Conservation (phyloP, 345 rosid genomes). For the Acer yangbiense region DNA sequence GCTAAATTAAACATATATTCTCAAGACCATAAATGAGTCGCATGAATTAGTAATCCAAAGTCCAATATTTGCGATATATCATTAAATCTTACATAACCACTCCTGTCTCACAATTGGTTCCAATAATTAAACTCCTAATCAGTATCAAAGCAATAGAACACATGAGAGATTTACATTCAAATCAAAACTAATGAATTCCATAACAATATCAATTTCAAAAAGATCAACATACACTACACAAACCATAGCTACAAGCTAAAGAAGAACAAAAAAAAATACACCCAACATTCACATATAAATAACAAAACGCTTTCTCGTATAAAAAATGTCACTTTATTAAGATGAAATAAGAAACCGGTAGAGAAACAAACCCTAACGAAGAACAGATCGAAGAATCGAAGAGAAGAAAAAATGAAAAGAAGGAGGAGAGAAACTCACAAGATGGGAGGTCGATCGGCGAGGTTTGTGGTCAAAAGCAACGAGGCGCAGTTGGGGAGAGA, state of each 20-base stretch:
- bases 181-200: background rate
- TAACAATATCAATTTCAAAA: background rate
- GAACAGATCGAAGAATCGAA: background rate
- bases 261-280: background rate
- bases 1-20: no score
- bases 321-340: no score
- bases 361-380: conserved; percentile 2
- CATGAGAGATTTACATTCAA: background rate
- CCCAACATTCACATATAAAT: background rate
- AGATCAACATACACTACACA: background rate
- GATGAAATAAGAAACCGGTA: background rate
- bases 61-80: background rate
- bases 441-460: conserved; percentile 3
- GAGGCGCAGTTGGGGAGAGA: conserved; percentile 12
- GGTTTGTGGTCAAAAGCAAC: conserved; percentile 9
- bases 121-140: background rate
- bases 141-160: background rate
- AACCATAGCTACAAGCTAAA: background rate
- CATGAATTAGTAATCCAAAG: background rate
- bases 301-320: background rate
- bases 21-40: background rate
- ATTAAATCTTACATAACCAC: background rate
- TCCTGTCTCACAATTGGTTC: background rate
- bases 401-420: background rate
- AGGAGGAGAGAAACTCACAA: conserved; percentile 16